Evolutionary conservation across 208 protist species (phyloP).

Genomic region (Leishmania mexicana): DNA sequence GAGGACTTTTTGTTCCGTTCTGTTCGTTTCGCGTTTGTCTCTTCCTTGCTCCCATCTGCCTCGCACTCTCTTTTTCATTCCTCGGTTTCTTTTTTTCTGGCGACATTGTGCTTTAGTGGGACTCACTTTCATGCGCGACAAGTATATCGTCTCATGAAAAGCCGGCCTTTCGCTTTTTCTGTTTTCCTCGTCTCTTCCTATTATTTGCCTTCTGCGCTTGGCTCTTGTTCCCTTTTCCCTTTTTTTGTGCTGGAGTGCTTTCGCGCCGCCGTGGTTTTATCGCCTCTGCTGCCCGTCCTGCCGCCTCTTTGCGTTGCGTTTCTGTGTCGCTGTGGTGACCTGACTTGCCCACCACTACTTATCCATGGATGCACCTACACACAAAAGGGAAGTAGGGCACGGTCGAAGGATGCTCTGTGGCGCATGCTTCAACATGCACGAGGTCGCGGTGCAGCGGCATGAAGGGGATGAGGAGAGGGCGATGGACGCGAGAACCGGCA

Average conservation of each 20-base stretch:
- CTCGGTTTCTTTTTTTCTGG: constrained; percentile 3
- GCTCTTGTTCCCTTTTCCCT: neutral
- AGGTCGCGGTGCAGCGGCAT: neutral
- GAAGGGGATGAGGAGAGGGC: neutral
- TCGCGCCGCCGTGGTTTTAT: neutral
- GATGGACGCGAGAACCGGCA: neutral
- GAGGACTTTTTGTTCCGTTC: constrained; percentile 1
- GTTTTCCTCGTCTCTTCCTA: neutral
- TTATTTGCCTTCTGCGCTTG: neutral
- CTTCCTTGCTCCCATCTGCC: neutral
- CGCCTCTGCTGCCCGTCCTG: neutral
- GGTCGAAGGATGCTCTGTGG: neutral
- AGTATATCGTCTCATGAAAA: constrained; percentile 2
- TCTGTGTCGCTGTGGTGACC: neutral
- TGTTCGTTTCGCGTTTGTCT: neutral
- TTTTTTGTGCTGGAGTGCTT: neutral
- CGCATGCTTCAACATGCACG: neutral
- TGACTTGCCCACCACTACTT: neutral
- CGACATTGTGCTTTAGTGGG: constrained; percentile 4
- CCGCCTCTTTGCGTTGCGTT: neutral
- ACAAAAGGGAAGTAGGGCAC: neutral
- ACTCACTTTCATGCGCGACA: constrained; percentile 6
- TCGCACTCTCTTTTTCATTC: constrained; percentile 9
- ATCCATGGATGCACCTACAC: neutral
- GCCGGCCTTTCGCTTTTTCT: neutral